Base-by-base conservation (phyloP, 441 rosid genomes). In the Euphorbia celastroides region DNA sequence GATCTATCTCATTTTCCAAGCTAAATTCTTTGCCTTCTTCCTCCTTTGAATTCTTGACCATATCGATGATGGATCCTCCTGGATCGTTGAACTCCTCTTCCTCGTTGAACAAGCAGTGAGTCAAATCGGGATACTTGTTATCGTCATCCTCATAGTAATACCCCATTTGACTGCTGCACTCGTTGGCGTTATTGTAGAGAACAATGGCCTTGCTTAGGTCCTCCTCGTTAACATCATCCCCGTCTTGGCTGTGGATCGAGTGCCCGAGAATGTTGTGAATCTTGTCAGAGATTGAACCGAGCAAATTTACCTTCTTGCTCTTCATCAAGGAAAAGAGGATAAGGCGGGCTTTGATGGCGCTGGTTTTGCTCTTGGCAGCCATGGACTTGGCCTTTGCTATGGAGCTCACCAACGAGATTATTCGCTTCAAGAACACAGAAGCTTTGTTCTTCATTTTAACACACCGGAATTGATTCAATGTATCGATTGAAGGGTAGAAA, bases 1-100 rank as follows among this genome's bases (percentile, higher is more conserved):
- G 82, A 65, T 91, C 95, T 9, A 93, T 91, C 80, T 88, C 97
- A 27, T 87, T 92, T 73, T 93, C 98, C 77, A 90, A 68, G 32
- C 68, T 82, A 75, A 90, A 90, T 79, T 86, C 86, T 74, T 82
- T 82, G 30, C 91, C 96, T 11, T 78, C 84, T 12, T 77, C 84
- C 26, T 85, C 84, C 62, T 79, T 88, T 1, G 86, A 82, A n/a
- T 82, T 80, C 74, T 85, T 88, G 70, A 86, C 89, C 73, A 88
- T 23, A 4, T 88, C 96, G 48, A 90, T 86, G 64, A 89, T 83
- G 25, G 94, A 89, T 22, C 81, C 82, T 28, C 85, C 90, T 0
- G 81, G 79, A 50, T 72, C 84, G 13, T 81, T 83, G 2, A 68
- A 75, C 26, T 73, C 82, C 25, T 50, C 25, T 10, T 67, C 83